These are phyloP conservation scores for Emydomyces testavorans DNA, from an alignment of 2,329 filamentous ascomycete genomes.

Conservation along the genomic window DNA sequence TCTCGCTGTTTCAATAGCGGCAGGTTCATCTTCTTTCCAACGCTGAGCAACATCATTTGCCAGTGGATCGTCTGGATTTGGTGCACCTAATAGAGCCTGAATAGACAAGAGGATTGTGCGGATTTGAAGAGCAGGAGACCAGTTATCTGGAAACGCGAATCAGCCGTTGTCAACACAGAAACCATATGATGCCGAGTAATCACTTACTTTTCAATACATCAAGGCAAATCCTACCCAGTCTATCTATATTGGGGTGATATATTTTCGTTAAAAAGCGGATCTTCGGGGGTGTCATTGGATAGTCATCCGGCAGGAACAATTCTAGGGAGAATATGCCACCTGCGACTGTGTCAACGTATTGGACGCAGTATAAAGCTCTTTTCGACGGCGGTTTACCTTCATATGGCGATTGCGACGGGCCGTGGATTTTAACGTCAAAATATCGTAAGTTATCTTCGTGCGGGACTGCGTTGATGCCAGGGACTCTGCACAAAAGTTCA, in stretches of 20 bases:
- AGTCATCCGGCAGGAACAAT: slow-evolving; percentile 94
- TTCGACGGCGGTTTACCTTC: slow-evolving; percentile 51
- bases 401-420: slow-evolving; percentile 83
- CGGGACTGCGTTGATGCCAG: slow-evolving; percentile 87
- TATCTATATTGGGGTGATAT: slow-evolving; percentile 98
- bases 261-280: slow-evolving; percentile 98
- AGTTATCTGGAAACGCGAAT: slow-evolving; percentile 58
- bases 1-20: slow-evolving; percentile 79
- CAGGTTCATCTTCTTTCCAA: slow-evolving; percentile 93
- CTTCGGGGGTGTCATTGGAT: slow-evolving; percentile 97
- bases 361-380: neutral
- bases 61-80: slow-evolving; percentile 96
- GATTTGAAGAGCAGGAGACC: slow-evolving; percentile 96
- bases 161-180: slow-evolving; percentile 9
- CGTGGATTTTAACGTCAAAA: slow-evolving; percentile 95
- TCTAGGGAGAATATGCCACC: slow-evolving; percentile 91
- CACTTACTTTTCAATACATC: slow-evolving; percentile 87
- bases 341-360: slow-evolving; percentile 22
- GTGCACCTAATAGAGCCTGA: slow-evolving; percentile 87
- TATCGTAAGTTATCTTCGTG: slow-evolving; percentile 97
- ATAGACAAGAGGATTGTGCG: slow-evolving; percentile 97
- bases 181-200: neutral
- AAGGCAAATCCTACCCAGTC: slow-evolving; percentile 89
- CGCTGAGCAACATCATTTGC: slow-evolving; percentile 94
- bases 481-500: slow-evolving; percentile 52